These are phyloP conservation scores for Schrenkiella parvula DNA, from an alignment of 345 rosid genomes.

Conservation along the genomic window DNA sequence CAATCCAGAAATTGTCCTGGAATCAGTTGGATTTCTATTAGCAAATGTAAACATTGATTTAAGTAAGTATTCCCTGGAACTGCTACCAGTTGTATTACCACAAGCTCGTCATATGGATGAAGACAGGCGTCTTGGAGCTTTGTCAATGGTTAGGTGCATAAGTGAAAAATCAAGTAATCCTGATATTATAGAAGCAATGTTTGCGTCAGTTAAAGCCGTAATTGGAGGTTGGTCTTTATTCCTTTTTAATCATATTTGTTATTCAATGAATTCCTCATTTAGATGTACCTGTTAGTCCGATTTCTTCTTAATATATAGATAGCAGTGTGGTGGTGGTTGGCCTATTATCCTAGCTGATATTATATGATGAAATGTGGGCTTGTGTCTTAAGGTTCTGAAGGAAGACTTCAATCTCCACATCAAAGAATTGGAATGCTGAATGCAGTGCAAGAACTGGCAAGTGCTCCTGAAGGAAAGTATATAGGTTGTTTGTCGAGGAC, in stretches of 20 bases:
- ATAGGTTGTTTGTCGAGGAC: slow-evolving; percentile 50
- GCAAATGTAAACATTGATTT: slow-evolving; percentile 66
- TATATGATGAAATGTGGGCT: background rate
- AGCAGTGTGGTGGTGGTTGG: background rate
- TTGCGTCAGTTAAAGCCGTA: slow-evolving; percentile 63
- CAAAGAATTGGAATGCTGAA: slow-evolving; percentile 90
- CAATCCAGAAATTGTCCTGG: slow-evolving; percentile 91
- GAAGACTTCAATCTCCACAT: slow-evolving; percentile 81
- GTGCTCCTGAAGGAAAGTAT: slow-evolving; percentile 83
- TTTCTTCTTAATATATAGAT: background rate
- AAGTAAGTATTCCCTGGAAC: slow-evolving; percentile 83
- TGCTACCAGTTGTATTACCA: slow-evolving; percentile 62
- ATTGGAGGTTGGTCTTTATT: slow-evolving; percentile 67
- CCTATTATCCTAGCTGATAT: background rate
- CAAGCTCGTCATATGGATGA: slow-evolving; percentile 91
- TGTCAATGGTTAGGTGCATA: slow-evolving; percentile 59
- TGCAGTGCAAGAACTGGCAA: slow-evolving; percentile 73
- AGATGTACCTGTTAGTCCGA: background rate
- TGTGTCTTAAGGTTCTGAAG: slow-evolving; percentile 75
- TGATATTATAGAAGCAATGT: slow-evolving; percentile 83
- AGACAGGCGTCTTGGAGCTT: slow-evolving; percentile 69
- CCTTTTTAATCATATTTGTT: background rate
- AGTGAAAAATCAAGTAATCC: slow-evolving; percentile 91
- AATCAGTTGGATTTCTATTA: slow-evolving; percentile 68
- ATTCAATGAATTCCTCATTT: background rate